Evolutionary conservation across 2,329 filamentous ascomycete genomes (phyloP), one percentile per base, ranked within the genome.

Genomic region (Blumeria hordei): DNA sequence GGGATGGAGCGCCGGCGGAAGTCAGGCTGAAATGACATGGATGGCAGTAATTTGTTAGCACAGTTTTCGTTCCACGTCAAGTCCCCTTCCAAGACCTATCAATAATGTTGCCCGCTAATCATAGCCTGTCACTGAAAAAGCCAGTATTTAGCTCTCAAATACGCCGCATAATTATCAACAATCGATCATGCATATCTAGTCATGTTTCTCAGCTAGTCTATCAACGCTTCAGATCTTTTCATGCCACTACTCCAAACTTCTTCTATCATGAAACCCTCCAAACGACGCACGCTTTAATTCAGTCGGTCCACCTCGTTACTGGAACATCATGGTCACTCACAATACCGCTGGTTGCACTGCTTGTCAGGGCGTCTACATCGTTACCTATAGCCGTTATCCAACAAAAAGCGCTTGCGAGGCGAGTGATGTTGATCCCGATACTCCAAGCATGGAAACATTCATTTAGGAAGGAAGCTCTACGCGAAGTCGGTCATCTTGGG

Each of bases 311-410:
- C 61, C 63, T 63, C 21, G 10, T 68, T 43, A 70, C 68, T 14
- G 67, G 69, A 45, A 66, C 78, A 2, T 69, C 75, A 55, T 80
- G 76, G 76, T 72, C 66, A 7, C 67, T 69, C 11, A 71, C 73
- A 18, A 70, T 80, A 44, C 76, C 76, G 4, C 64, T 77, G 54
- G 69, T 74, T 3, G 76, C 76, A 3, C 61, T 78, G 43, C 53
- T 72, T 14, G 67, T 77, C 2, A 73, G 76, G 51, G 67, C 64
- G 16, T 55, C 67, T 6, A 63, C 77, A 53, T 69, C 72, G 44
- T 64, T 74, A 9, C 73, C 74, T 3, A 56, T 75, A 10, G 64
- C 72, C 43, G 63, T 72, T 44, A 72, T 69, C 59, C 57, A 67
- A 56, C 65, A 71, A 60, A 59, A 63, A 55, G 63, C 64, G 57